A percentile compares a stretch with the other conserved stretches of the same genome.
phyloP scores from a whole-genome alignment of 2,329 filamentous ascomycete species.

The Fusarium clavum region DNA sequence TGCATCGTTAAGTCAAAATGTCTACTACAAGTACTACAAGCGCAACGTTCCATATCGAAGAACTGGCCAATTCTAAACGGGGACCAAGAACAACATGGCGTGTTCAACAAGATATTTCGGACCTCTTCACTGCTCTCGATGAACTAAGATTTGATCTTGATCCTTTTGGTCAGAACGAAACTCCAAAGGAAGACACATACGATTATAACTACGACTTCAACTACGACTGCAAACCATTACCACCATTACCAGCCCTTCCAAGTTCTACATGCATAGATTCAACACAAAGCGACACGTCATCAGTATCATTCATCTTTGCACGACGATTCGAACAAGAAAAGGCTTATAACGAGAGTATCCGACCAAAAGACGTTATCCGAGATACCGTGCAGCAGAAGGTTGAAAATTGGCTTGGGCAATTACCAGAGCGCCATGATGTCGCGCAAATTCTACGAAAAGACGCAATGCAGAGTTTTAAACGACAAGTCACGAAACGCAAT shows the following conservation, averaged over 20 bases:
- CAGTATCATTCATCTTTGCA: neutral
- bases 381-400: neutral
- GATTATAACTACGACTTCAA: neutral
- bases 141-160: neutral
- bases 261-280: slow-evolving; percentile 1
- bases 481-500: neutral
- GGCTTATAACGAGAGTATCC: neutral
- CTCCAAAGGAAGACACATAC: neutral
- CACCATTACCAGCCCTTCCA: neutral
- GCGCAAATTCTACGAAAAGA: neutral
- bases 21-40: neutral
- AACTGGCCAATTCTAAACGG: neutral
- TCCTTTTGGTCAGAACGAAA: neutral
- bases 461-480: neutral
- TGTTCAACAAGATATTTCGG: neutral
- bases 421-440: neutral
- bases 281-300: neutral
- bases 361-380: neutral
- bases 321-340: neutral
- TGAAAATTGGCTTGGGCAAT: neutral
- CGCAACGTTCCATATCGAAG: neutral
- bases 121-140: neutral
- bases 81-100: neutral
- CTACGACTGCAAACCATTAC: neutral
- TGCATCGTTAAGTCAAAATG: neutral